Evolutionary conservation across 192 early-diverging fungal species (phyloP).

Genomic region (Backusella tuberculispora): DNA sequence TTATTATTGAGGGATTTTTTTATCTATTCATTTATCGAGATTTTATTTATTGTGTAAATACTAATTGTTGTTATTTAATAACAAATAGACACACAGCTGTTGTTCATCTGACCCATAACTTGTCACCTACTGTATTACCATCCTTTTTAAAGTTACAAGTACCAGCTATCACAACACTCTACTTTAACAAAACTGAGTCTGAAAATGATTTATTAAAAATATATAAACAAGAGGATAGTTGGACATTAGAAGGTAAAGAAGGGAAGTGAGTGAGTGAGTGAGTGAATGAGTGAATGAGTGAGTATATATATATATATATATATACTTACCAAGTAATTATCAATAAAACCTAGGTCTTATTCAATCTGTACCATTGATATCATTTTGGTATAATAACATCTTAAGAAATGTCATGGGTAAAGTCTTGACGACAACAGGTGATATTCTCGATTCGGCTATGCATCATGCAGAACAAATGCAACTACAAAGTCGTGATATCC

Average conservation of each 20-base stretch:
- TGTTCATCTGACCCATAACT: conserved; percentile 53
- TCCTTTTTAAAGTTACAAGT: conserved; percentile 48
- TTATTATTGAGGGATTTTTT: not conserved
- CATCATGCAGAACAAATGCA: conserved; percentile 38
- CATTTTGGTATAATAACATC: conserved; percentile 61
- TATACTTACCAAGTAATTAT: not conserved
- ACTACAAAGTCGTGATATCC: conserved; percentile 33
- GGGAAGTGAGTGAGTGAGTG: not conserved
- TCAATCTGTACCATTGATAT: conserved; percentile 56
- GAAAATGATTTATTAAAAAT: conserved; percentile 52
- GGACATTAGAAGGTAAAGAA: conserved; percentile 54
- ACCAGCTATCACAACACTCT: conserved; percentile 55
- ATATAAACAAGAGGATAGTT: conserved; percentile 59
- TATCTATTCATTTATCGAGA: conserved; percentile 12
- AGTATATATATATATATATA: too few species aligned
- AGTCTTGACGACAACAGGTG: conserved; percentile 51
- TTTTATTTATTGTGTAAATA: not conserved
- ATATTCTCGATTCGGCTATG: conserved; percentile 50
- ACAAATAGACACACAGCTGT: conserved; percentile 46
- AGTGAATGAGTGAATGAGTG: not conserved
- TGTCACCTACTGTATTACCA: conserved; percentile 56
- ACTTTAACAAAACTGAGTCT: conserved; percentile 49
- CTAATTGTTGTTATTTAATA: not conserved
- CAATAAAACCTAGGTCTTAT: conserved; percentile 41
- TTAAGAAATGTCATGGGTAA: conserved; percentile 52